Conservation (phyloP, 495 filamentous ascomycete genomes). For the Penicillium cinerascens region DNA sequence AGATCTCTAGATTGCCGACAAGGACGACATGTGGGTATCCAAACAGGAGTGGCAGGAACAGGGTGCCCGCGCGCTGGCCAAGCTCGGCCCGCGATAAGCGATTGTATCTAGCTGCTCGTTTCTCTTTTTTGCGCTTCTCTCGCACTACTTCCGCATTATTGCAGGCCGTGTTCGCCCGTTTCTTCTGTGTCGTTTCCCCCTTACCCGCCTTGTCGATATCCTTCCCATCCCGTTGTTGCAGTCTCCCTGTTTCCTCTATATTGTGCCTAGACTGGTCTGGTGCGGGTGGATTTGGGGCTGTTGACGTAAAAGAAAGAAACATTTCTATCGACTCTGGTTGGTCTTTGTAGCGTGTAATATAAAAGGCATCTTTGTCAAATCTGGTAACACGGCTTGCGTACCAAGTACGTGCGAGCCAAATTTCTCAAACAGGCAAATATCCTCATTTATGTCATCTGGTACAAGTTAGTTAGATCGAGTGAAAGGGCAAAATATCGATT, state of each 20-base stretch:
- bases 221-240: constrained; percentile 15
- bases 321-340: constrained; percentile 7
- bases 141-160: constrained; percentile 20
- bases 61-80: constrained; percentile 79
- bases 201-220: constrained; percentile 21
- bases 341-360: neutral
- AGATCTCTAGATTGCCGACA: constrained; percentile 76
- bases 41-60: constrained; percentile 97
- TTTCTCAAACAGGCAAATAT: too few species aligned
- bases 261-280: constrained; percentile 30
- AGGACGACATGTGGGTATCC: constrained; percentile 97
- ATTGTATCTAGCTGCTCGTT: constrained; percentile 24
- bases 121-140: constrained; percentile 18
- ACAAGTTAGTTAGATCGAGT: too few species aligned
- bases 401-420: too few species aligned
- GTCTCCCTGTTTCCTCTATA: constrained; percentile 22
- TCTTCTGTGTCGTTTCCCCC: constrained; percentile 6
- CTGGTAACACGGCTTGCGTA: too few species aligned
- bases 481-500: too few species aligned
- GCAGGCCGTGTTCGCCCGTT: constrained; percentile 19
- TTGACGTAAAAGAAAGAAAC: constrained; percentile 27
- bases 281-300: constrained; percentile 20
- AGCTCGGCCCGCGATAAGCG: constrained; percentile 73
- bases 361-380: too few species aligned
- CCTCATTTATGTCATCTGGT: too few species aligned